Percentiles rank a stretch among this genome's conserved stretches.
Conservation (phyloP, 352 stramenopile genomes). For the Globisporangium lucens region DNA sequence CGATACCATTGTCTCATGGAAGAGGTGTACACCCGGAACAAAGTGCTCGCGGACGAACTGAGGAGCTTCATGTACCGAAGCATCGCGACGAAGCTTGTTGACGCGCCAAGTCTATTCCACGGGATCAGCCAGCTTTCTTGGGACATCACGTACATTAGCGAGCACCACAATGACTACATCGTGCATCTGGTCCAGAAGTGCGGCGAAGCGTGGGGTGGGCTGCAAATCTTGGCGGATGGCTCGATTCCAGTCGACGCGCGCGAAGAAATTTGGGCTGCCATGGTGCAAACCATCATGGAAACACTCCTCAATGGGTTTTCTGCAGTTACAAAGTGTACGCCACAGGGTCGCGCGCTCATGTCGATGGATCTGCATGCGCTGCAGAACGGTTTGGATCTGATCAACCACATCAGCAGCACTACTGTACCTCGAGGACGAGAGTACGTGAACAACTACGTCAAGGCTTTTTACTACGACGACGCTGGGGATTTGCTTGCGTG, state of each 20-base stretch:
- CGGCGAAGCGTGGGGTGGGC: constrained; percentile 69
- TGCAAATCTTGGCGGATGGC: constrained; percentile 67
- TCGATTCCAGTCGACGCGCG: constrained; percentile 63
- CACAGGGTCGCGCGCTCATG: constrained; percentile 95
- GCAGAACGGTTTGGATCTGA: constrained; percentile 74
- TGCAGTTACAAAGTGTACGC: constrained; percentile 87
- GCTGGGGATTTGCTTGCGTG: constrained; percentile 75
- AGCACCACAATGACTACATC: constrained; percentile 79
- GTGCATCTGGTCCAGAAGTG: constrained; percentile 76
- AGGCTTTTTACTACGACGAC: constrained; percentile 89
- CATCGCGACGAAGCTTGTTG: constrained; percentile 44
- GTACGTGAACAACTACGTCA: constrained; percentile 84
- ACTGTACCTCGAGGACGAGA: constrained; percentile 46
- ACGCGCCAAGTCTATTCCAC: constrained; percentile 38
- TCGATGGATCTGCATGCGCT: constrained; percentile 95
- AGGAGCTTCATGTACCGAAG: constrained; percentile 61
- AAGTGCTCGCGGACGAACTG: constrained; percentile 46
- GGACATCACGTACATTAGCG: constrained; percentile 63
- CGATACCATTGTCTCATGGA: constrained; percentile 69
- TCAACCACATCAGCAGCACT: constrained; percentile 70
- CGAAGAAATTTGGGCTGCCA: constrained; percentile 74
- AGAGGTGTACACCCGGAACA: constrained; percentile 59
- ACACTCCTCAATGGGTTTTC: constrained; percentile 91
- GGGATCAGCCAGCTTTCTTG: constrained; percentile 53
- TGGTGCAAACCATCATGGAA: constrained; percentile 87